phyloP scores from a whole-genome alignment of 371 early-diverging fungal genomes.

The Rhizopus arrhizus region DNA sequence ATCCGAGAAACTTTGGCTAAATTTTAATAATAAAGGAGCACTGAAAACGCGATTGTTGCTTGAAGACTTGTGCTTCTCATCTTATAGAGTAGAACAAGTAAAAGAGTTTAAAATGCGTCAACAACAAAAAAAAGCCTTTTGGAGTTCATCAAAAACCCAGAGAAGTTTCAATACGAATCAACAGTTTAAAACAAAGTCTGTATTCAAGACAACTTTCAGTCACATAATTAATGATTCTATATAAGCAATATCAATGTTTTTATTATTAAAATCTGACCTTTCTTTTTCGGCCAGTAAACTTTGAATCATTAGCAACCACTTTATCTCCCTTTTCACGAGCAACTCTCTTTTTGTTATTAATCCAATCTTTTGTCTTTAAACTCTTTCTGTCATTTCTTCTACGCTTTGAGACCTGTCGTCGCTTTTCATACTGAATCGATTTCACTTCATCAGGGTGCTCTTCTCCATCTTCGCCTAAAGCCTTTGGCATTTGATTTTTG shows the following conservation, averaged over 20 bases:
- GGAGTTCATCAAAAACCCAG: too few relatives aligned
- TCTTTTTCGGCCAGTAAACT: constrained; percentile 95
- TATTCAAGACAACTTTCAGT: too few relatives aligned
- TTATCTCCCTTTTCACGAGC: constrained; percentile 83
- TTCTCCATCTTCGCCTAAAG: constrained; percentile 74
- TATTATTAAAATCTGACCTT: constrained; percentile 72
- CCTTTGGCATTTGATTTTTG: constrained; percentile 74
- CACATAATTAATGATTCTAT: too few relatives aligned
- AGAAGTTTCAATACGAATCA: too few relatives aligned
- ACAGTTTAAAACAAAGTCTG: too few relatives aligned
- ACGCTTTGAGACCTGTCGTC: constrained; percentile 40
- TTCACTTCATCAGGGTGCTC: constrained; percentile 56
- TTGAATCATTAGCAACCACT: constrained; percentile 87
- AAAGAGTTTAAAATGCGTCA: too few relatives aligned
- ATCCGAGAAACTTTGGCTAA: too few relatives aligned
- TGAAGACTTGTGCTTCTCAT: too few relatives aligned
- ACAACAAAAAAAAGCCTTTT: too few relatives aligned
- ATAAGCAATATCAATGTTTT: not conserved
- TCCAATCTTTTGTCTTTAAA: constrained; percentile 89
- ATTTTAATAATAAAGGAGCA: too few relatives aligned
- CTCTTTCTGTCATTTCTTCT: constrained; percentile 57
- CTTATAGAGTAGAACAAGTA: too few relatives aligned
- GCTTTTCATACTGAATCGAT: constrained; percentile 42
- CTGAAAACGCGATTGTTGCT: too few relatives aligned
- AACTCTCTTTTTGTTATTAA: constrained; percentile 89